phyloP scores from a whole-genome alignment of 306 rosid genomes.

The Cucurbita ficifolia region DNA sequence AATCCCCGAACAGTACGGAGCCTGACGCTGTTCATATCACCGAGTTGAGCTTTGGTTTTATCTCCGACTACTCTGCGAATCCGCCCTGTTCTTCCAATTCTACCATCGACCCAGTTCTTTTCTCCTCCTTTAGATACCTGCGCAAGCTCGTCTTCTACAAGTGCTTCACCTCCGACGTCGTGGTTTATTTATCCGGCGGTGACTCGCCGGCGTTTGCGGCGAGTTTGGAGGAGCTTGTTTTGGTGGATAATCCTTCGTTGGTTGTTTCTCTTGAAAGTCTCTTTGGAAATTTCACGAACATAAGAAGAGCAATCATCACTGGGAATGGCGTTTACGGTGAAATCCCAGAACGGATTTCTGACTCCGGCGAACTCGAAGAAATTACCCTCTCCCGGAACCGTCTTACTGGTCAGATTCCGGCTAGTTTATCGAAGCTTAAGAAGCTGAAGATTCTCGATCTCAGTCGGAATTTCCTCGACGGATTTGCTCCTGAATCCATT shows the following conservation, averaged over 20 bases:
- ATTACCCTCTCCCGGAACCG: slow-evolving; percentile 45
- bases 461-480: slow-evolving; percentile 28
- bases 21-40: slow-evolving; percentile 28
- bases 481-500: slow-evolving; percentile 22
- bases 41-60: slow-evolving; percentile 56
- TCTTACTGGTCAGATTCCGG: slow-evolving; percentile 31
- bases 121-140: slow-evolving; percentile 41
- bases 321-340: slow-evolving; percentile 47
- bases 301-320: slow-evolving; percentile 35
- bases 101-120: slow-evolving; percentile 36
- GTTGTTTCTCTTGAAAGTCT: slow-evolving; percentile 17
- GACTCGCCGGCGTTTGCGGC: slow-evolving; percentile 6
- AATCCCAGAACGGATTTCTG: slow-evolving; percentile 14
- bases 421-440: slow-evolving; percentile 16
- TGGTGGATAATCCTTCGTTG: slow-evolving; percentile 51
- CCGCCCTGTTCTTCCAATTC: slow-evolving; percentile 54
- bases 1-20: neutral
- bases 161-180: slow-evolving; percentile 38
- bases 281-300: slow-evolving; percentile 27
- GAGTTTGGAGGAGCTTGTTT: slow-evolving; percentile 47
- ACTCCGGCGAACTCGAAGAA: slow-evolving; percentile 35
- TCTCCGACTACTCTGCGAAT: slow-evolving; percentile 54
- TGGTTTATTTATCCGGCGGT: slow-evolving; percentile 13
- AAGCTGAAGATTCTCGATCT: slow-evolving; percentile 52
- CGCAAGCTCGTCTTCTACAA: slow-evolving; percentile 66